Conservation (phyloP, 2,329 filamentous ascomycete genomes). For the Endothia cerciana region DNA sequence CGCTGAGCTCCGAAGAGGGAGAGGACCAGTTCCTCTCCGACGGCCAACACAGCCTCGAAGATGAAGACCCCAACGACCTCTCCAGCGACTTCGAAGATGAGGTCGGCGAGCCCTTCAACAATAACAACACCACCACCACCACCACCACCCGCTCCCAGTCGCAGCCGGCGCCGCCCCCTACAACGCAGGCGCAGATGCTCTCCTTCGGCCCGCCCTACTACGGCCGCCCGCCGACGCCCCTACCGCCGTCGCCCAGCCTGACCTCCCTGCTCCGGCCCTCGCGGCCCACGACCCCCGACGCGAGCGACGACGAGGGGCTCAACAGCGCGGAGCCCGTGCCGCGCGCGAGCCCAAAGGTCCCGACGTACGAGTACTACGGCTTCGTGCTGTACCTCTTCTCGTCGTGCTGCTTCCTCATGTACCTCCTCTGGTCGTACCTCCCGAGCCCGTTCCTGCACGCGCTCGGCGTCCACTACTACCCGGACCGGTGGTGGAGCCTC, state of each 20-base stretch:
- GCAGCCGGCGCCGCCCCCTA: slow-evolving; percentile 45
- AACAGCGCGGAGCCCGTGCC: slow-evolving; percentile 64
- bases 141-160: background rate
- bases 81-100: slow-evolving; percentile 39
- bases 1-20: slow-evolving; percentile 36
- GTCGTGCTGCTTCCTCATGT: slow-evolving; percentile 76
- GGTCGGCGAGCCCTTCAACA: slow-evolving; percentile 37
- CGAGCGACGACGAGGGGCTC: slow-evolving; percentile 75
- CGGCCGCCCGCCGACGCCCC: slow-evolving; percentile 90
- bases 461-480: slow-evolving; percentile 94
- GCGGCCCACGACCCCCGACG: slow-evolving; percentile 90
- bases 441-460: slow-evolving; percentile 90
- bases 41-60: slow-evolving; percentile 21
- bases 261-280: slow-evolving; percentile 90
- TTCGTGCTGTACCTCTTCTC: slow-evolving; percentile 95
- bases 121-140: slow-evolving; percentile 29
- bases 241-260: slow-evolving; percentile 89
- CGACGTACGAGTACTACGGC: slow-evolving; percentile 99
- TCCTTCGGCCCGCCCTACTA: slow-evolving; percentile 86
- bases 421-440: slow-evolving; percentile 83
- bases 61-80: slow-evolving; percentile 30
- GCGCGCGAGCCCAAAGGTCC: slow-evolving; percentile 86
- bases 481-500: slow-evolving; percentile 96
- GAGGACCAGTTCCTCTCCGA: slow-evolving; percentile 32
- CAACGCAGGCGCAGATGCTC: slow-evolving; percentile 52